Conservation (phyloP, 2,329 filamentous ascomycete genomes). For the Xylariaceae sp. region DNA sequence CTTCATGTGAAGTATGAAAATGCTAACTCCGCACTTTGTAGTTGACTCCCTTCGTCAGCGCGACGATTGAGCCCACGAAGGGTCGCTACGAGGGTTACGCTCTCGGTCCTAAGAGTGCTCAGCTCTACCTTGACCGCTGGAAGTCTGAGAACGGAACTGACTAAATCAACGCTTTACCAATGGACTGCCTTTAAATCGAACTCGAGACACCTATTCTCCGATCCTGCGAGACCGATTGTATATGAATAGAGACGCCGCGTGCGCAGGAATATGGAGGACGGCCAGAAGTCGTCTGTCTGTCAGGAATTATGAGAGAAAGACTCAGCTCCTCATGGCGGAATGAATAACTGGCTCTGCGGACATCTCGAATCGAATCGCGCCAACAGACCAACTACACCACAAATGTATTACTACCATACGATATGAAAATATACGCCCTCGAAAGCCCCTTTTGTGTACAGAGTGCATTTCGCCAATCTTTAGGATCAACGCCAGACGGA, state of each 20-base stretch:
- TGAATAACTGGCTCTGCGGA: neutral
- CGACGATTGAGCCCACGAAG: conserved; percentile 47
- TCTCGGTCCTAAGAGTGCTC: conserved; percentile 54
- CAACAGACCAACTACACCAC: neutral
- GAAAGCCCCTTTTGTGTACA: neutral
- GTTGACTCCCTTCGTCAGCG: conserved; percentile 75
- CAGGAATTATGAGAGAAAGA: neutral
- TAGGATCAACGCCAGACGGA: neutral
- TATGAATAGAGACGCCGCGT: neutral
- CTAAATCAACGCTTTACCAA: conserved; percentile 30
- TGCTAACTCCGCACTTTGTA: conserved; percentile 33
- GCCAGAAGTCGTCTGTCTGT: neutral
- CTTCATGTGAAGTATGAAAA: no score
- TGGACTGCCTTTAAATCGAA: neutral
- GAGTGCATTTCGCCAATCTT: neutral
- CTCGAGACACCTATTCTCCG: neutral
- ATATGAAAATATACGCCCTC: neutral
- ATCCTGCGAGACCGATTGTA: neutral
- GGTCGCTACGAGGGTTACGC: conserved; percentile 50
- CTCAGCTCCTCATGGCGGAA: neutral
- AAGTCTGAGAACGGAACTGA: conserved; percentile 62
- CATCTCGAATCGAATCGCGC: neutral
- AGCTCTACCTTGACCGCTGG: conserved; percentile 59
- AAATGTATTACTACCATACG: neutral
- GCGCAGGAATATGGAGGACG: neutral